A percentile compares a stretch with the other conserved stretches of the same genome.
Evolutionary conservation across 2,329 filamentous ascomycete species (phyloP).

Genomic region (Aspergillus ochraceus): DNA sequence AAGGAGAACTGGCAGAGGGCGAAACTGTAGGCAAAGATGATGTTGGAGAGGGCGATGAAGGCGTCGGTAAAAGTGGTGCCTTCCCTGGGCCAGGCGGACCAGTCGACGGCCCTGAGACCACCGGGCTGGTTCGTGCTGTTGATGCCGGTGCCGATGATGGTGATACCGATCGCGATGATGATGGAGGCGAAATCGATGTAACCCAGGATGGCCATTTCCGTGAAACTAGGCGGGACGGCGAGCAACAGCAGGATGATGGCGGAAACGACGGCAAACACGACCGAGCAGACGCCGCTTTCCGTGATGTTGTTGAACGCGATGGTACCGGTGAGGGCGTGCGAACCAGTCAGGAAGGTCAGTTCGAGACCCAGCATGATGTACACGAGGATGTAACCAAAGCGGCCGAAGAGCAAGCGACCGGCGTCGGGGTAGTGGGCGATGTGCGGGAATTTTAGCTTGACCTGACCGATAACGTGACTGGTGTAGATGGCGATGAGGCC

Average conservation of each 20-base stretch:
- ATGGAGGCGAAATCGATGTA: slow-evolving; percentile 41
- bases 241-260: slow-evolving; percentile 37
- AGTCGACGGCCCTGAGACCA: slow-evolving; percentile 20
- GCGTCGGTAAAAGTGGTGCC: slow-evolving; percentile 32
- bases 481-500: slow-evolving; percentile 45
- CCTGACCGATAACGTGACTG: slow-evolving; percentile 42
- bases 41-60: slow-evolving; percentile 37
- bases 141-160: slow-evolving; percentile 37
- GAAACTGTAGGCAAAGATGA: slow-evolving; percentile 46
- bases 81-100: slow-evolving; percentile 32
- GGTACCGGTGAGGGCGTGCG: slow-evolving; percentile 47
- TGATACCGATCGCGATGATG: slow-evolving; percentile 35
- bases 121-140: slow-evolving; percentile 24
- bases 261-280: slow-evolving; percentile 45
- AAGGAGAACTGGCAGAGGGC: slow-evolving; percentile 33
- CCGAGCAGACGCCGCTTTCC: slow-evolving; percentile 39
- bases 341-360: slow-evolving; percentile 45
- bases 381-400: slow-evolving; percentile 44
- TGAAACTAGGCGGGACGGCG: slow-evolving; percentile 37
- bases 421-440: slow-evolving; percentile 48
- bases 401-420: slow-evolving; percentile 44
- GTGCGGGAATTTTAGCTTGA: slow-evolving; percentile 39
- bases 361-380: slow-evolving; percentile 46
- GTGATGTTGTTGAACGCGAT: slow-evolving; percentile 48
- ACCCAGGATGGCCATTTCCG: slow-evolving; percentile 39